phyloP scores from a whole-genome alignment of 495 filamentous ascomycete species.

The Hypoxylon subgilvum region DNA sequence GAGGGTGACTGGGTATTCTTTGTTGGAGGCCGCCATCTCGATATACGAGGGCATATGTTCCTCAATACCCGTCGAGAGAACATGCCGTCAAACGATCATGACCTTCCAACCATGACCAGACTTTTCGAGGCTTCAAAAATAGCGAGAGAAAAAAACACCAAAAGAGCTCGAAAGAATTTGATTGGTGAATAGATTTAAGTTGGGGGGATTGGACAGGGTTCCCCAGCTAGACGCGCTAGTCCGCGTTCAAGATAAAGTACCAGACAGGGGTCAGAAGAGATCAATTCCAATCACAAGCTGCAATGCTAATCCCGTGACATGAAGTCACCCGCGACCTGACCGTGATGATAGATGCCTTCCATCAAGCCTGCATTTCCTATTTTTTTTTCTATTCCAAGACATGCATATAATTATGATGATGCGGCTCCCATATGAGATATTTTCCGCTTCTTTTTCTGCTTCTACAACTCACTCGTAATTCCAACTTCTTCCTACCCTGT shows the following conservation, averaged over 20 bases:
- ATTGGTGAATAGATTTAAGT: neutral
- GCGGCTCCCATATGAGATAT: neutral
- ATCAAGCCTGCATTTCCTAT: constrained; percentile 4
- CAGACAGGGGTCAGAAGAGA: neutral
- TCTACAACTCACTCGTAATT: neutral
- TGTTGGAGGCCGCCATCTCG: constrained; percentile 18
- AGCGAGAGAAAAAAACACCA: constrained; percentile 7
- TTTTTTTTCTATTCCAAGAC: too few species aligned
- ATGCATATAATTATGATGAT: neutral
- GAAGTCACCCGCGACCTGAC: constrained; percentile 30
- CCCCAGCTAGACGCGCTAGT: constrained; percentile 13
- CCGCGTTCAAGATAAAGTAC: neutral
- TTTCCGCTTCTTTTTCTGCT: neutral
- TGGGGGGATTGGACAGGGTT: constrained; percentile 14
- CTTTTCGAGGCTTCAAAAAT: neutral
- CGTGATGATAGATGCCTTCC: constrained; percentile 18
- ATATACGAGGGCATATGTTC: constrained; percentile 24
- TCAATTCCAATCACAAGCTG: constrained; percentile 19
- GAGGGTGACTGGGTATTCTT: constrained; percentile 6
- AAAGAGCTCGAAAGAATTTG: constrained; percentile 8
- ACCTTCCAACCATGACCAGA: constrained; percentile 12
- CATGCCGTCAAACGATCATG: constrained; percentile 34
- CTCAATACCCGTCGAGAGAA: constrained; percentile 28
- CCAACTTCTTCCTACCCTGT: neutral
- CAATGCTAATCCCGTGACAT: constrained; percentile 27